Evolutionary conservation across 1,284 basidiomycete genomes (phyloP).

Genomic region (Athelia psychrophila): DNA sequence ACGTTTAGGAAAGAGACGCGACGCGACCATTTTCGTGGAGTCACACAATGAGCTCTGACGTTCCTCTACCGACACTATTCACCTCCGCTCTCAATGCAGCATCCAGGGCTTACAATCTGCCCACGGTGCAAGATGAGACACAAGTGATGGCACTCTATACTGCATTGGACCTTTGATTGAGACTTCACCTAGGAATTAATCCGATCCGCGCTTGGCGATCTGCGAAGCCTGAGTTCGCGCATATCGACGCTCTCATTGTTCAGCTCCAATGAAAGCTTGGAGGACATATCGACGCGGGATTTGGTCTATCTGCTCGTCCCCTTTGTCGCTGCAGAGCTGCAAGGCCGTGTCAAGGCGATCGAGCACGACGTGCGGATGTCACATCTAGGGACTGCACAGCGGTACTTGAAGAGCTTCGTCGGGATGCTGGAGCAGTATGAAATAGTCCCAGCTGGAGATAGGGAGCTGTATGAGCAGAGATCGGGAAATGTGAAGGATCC

Average conservation of each 20-base stretch:
- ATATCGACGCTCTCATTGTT: conserved; percentile 70
- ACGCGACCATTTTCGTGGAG: not conserved
- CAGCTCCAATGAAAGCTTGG: conserved; percentile 81
- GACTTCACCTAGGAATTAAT: conserved; percentile 49
- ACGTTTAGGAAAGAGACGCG: too few relatives aligned
- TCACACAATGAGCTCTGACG: conserved; percentile 5
- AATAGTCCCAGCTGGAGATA: conserved; percentile 65
- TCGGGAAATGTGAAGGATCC: conserved; percentile 56
- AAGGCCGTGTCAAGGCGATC: conserved; percentile 58
- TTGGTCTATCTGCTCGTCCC: conserved; percentile 80
- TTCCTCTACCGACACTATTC: conserved; percentile 40
- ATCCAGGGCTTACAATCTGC: conserved; percentile 40
- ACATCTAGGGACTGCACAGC: conserved; percentile 58
- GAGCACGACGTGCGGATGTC: conserved; percentile 58
- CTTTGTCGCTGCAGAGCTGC: conserved; percentile 72
- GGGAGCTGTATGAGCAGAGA: conserved; percentile 46
- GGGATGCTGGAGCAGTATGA: conserved; percentile 64
- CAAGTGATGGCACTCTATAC: conserved; percentile 33
- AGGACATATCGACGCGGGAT: conserved; percentile 83
- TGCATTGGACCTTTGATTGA: not conserved
- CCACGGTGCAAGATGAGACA: conserved; percentile 46
- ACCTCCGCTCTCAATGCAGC: conserved; percentile 38
- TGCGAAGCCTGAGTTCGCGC: conserved; percentile 46
- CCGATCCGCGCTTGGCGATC: conserved; percentile 48
- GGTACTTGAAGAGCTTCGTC: conserved; percentile 60